These are phyloP conservation scores for Ambrosia hybrid DNA, from an alignment of 140 eudicot genomes.

Conservation along the genomic window DNA sequence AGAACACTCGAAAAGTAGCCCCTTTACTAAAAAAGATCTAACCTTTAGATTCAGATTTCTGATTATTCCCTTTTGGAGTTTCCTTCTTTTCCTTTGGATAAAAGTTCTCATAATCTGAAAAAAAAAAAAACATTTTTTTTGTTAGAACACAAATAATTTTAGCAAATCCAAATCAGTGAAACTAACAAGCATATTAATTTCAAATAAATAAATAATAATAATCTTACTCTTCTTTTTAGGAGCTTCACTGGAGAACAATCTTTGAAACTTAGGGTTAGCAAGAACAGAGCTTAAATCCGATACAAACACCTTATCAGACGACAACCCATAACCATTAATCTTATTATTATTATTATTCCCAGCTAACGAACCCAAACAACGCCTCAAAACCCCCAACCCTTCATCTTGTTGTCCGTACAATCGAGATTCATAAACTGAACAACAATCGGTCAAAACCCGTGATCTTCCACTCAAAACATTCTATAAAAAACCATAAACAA, in stretches of 20 bases:
- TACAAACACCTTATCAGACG: constrained; percentile 31
- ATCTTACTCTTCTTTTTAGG: constrained; percentile 91
- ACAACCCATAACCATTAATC: constrained; percentile 7
- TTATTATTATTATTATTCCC: constrained; percentile 26
- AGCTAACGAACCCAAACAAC: constrained; percentile 62
- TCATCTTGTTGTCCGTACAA: constrained; percentile 33
- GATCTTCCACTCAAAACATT: constrained; percentile 57
- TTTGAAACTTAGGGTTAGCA: constrained; percentile 63
- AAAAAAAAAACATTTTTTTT: no score
- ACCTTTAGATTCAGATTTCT: constrained; percentile 91
- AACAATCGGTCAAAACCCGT: constrained; percentile 29
- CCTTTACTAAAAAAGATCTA: constrained; percentile 11
- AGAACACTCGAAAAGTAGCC: constrained; percentile 8
- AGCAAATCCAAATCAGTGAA: constrained; percentile 7
- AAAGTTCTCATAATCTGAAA: constrained; percentile 69
- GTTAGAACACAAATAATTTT: constrained; percentile 1
- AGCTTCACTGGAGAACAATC: constrained; percentile 67
- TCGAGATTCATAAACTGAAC: constrained; percentile 28
- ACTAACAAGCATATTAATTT: neutral
- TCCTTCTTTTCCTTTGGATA: constrained; percentile 80
- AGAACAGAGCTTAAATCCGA: constrained; percentile 45
- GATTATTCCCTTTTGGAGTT: constrained; percentile 62
- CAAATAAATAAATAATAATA: neutral
- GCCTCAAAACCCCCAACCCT: constrained; percentile 58
- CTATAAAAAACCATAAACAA: constrained; percentile 31